phyloP scores from a whole-genome alignment of 2,329 filamentous ascomycete species.

The Fusarium robinianum region DNA sequence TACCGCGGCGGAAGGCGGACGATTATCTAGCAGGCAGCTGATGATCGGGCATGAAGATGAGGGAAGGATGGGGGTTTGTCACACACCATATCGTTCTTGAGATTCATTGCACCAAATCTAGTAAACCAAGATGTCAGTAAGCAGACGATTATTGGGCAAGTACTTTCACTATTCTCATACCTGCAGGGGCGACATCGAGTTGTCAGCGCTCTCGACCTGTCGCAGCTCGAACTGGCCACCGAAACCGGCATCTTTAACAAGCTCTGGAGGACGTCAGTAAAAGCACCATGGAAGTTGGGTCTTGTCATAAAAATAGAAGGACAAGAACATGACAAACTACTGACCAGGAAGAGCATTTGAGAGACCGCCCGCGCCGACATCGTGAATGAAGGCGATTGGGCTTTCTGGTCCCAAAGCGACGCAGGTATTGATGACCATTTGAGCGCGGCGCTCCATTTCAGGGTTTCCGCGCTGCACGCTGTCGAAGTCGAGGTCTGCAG shows the following conservation, averaged over 20 bases:
- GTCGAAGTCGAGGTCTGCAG: slow-evolving; percentile 92
- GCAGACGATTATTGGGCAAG: background rate
- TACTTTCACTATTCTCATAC: too few species aligned
- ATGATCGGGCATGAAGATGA: too few species aligned
- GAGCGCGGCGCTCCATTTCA: slow-evolving; percentile 91
- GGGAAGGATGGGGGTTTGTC: background rate
- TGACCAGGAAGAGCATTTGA: slow-evolving; percentile 66
- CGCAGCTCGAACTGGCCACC: slow-evolving; percentile 94
- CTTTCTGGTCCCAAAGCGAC: slow-evolving; percentile 80
- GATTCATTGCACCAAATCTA: slow-evolving; percentile 97
- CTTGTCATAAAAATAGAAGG: background rate
- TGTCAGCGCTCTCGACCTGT: slow-evolving; percentile 88
- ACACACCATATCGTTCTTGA: slow-evolving; percentile 76
- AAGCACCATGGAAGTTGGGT: too few species aligned
- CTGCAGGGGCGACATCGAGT: slow-evolving; percentile 90
- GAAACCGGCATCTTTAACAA: slow-evolving; percentile 89
- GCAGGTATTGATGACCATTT: slow-evolving; percentile 98
- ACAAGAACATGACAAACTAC: background rate
- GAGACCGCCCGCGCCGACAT: slow-evolving; percentile 89
- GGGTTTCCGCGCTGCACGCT: slow-evolving; percentile 97
- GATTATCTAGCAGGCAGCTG: too few species aligned
- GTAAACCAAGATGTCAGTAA: too few species aligned
- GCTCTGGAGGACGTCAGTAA: slow-evolving; percentile 58
- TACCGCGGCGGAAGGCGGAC: too few species aligned
- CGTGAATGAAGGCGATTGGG: slow-evolving; percentile 96